Evolutionary conservation across 345 rosid species (phyloP).

Genomic region (Kernera saxatilis): DNA sequence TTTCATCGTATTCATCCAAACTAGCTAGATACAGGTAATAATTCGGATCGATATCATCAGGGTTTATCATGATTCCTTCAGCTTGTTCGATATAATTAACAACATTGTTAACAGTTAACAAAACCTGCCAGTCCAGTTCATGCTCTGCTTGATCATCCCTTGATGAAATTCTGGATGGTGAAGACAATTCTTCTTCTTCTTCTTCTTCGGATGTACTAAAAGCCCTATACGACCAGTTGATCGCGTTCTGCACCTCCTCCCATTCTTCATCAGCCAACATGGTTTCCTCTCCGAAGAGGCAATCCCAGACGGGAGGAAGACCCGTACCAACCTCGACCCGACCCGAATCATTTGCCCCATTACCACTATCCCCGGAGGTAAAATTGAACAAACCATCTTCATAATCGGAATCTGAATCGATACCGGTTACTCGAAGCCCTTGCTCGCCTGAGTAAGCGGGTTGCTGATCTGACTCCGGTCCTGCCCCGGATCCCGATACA

Average conservation of each 20-base stretch:
- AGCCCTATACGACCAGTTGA: conserved; percentile 19
- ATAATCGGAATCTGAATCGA: conserved; percentile 47
- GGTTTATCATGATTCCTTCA: conserved; percentile 22
- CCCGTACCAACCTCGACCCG: conserved; percentile 27
- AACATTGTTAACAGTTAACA: conserved; percentile 36
- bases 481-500: neutral
- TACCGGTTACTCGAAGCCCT: conserved; percentile 44
- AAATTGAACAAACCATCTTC: conserved; percentile 35
- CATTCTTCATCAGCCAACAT: conserved; percentile 32
- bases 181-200: conserved; percentile 23
- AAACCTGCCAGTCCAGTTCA: conserved; percentile 45
- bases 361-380: conserved; percentile 8
- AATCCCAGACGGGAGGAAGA: conserved; percentile 25
- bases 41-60: conserved; percentile 22
- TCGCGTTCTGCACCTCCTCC: conserved; percentile 38
- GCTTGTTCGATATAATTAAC: conserved; percentile 31
- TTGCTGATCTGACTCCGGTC: conserved; percentile 18
- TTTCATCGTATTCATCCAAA: conserved; percentile 23
- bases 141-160: conserved; percentile 23
- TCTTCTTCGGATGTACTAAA: conserved; percentile 23
- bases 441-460: conserved; percentile 2
- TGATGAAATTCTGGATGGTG: conserved; percentile 15
- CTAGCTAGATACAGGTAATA: conserved; percentile 27
- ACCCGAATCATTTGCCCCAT: conserved; percentile 12
- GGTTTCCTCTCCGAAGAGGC: conserved; percentile 25